Conservation (phyloP, 805 yeast genomes). For the Candida awuae region DNA sequence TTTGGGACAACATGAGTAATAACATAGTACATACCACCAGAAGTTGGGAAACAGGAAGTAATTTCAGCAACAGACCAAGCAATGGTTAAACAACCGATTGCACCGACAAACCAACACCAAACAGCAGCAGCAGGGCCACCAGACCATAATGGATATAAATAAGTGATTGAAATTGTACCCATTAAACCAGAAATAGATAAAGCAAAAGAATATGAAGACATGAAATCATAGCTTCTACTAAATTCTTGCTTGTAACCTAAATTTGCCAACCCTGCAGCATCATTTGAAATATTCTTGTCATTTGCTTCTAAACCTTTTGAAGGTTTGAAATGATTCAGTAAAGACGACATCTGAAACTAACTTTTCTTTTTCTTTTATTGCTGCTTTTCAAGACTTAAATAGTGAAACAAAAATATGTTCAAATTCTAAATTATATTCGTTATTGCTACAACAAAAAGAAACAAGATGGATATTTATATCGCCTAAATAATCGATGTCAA, state of each 20-base stretch:
- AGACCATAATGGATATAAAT: conserved; percentile 37
- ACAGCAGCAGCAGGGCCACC: conserved; percentile 59
- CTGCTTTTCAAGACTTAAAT: too few species aligned
- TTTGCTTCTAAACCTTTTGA: too few species aligned
- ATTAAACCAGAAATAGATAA: conserved; percentile 57
- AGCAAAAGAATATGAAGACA: conserved; percentile 58
- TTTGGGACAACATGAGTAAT: conserved; percentile 42
- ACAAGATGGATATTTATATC: too few species aligned
- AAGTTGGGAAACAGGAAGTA: conserved; percentile 45
- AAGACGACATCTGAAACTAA: not conserved
- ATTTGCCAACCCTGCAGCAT: conserved; percentile 25
- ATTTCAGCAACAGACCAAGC: conserved; percentile 45
- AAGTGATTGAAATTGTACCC: conserved; percentile 54
- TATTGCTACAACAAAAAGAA: too few species aligned
- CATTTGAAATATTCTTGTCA: not conserved
- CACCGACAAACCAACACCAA: conserved; percentile 57
- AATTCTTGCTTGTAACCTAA: conserved; percentile 60
- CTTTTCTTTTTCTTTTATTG: too few species aligned
- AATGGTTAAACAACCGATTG: conserved; percentile 44
- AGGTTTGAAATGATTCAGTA: not conserved
- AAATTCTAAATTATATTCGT: too few species aligned
- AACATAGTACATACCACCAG: conserved; percentile 45
- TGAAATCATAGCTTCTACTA: conserved; percentile 46
- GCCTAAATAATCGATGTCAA: too few species aligned
- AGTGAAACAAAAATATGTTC: too few species aligned